Percentiles rank a stretch among this genome's conserved stretches.
phyloP scores from a whole-genome alignment of 169 alveolate species.

The Plasmodium chabaudi region DNA sequence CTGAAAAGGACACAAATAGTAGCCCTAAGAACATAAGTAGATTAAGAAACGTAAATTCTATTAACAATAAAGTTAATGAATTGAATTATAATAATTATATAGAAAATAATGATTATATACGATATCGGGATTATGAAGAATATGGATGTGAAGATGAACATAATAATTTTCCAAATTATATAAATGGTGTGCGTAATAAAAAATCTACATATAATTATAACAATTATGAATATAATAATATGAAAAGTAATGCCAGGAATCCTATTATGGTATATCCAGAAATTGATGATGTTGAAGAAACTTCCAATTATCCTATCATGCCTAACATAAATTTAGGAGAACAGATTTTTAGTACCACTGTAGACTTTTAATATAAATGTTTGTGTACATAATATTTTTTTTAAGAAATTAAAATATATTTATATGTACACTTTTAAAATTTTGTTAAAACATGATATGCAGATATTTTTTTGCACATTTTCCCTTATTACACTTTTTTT shows the following conservation, averaged over 20 bases:
- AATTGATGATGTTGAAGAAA: slow-evolving; percentile 70
- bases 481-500: background rate
- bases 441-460: background rate
- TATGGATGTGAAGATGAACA: no score
- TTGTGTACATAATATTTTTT: background rate
- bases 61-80: no score
- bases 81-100: no score
- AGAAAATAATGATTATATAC: no score
- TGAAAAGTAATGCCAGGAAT: background rate
- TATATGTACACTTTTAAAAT: background rate
- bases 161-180: background rate
- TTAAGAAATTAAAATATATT: slow-evolving; percentile 1
- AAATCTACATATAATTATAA: slow-evolving; percentile 16
- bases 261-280: slow-evolving; percentile 46
- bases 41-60: no score
- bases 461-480: background rate
- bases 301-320: slow-evolving; percentile 56
- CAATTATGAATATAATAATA: slow-evolving; percentile 29
- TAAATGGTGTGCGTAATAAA: background rate
- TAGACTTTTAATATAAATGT: slow-evolving; percentile 28
- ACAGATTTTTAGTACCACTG: slow-evolving; percentile 70
- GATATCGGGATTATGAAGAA: no score
- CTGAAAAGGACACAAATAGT: no score
- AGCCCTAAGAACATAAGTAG: no score
- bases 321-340: slow-evolving; percentile 66